A percentile compares a stretch with the other conserved stretches of the same genome.
Evolutionary conservation across 2,329 filamentous ascomycete genomes (phyloP).

Genomic region (Botrytis tulipae): DNA sequence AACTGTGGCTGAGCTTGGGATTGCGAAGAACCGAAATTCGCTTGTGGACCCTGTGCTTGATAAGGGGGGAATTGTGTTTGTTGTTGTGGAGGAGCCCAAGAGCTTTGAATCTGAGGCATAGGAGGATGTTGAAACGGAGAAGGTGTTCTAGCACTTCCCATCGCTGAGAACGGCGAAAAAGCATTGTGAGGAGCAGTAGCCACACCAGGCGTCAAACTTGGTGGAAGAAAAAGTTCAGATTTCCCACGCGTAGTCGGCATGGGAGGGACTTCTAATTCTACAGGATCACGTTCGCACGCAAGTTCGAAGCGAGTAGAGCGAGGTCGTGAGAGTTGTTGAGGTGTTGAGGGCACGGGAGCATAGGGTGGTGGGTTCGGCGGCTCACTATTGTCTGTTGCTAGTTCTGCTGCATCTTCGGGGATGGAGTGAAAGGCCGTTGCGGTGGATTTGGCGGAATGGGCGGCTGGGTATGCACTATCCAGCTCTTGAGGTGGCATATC

Average conservation of each 20-base stretch:
- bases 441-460: neutral
- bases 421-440: neutral
- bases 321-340: neutral
- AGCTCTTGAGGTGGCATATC: neutral
- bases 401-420: neutral
- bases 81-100: conserved; percentile 1
- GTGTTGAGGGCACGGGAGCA: neutral
- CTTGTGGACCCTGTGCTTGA: neutral
- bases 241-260: neutral
- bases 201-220: neutral
- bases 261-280: conserved; percentile 10
- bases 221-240: neutral
- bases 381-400: conserved; percentile 5
- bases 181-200: neutral
- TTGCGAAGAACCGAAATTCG: neutral
- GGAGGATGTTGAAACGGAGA: neutral
- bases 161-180: neutral
- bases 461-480: conserved; percentile 2
- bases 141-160: neutral
- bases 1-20: neutral
- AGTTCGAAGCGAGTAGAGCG: conserved; percentile 12
- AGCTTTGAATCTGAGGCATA: neutral
- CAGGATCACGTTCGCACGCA: neutral
- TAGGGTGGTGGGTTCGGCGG: neutral
- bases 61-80: neutral